These are phyloP conservation scores for Ophiostoma triangulosporum DNA, from an alignment of 2,329 filamentous ascomycete genomes.

Conservation along the genomic window DNA sequence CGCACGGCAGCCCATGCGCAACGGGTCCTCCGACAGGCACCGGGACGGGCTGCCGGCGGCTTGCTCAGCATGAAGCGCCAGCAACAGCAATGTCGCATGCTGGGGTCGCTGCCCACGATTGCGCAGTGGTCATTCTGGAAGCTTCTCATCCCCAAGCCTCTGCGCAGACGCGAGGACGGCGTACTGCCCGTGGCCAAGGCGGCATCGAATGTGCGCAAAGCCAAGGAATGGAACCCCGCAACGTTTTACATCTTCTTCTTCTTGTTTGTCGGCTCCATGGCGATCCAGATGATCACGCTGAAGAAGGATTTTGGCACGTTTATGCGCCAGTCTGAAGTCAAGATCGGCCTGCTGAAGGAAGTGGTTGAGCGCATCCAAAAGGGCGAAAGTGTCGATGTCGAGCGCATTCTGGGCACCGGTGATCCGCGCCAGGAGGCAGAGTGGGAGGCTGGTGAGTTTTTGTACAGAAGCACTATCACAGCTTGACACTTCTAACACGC, in stretches of 20 bases:
- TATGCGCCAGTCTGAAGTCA: conserved; percentile 62
- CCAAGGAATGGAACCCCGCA: conserved; percentile 64
- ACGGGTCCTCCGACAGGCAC: background rate
- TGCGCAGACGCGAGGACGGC: conserved; percentile 31
- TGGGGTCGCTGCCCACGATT: conserved; percentile 18
- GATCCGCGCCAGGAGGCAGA: conserved; percentile 61
- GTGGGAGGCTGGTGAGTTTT: conserved; percentile 63
- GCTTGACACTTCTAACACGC: background rate
- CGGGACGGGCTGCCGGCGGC: background rate
- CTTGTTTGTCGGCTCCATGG: conserved; percentile 83
- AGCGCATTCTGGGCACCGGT: conserved; percentile 66
- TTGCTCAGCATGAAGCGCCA: background rate
- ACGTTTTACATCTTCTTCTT: conserved; percentile 75
- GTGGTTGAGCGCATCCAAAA: conserved; percentile 56
- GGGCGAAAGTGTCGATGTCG: conserved; percentile 74
- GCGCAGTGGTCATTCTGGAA: conserved; percentile 47
- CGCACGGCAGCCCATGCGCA: background rate
- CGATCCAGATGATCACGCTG: conserved; percentile 79
- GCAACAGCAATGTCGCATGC: background rate
- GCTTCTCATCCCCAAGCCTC: conserved; percentile 53
- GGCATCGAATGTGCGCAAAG: conserved; percentile 27
- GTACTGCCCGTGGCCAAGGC: conserved; percentile 19
- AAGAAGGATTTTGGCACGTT: conserved; percentile 63
- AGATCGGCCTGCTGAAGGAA: conserved; percentile 63
- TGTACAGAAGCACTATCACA: background rate